A percentile compares a stretch with the other conserved stretches of the same genome.
phyloP scores from a whole-genome alignment of 306 rosid genomes.

The Prunus campanulata region DNA sequence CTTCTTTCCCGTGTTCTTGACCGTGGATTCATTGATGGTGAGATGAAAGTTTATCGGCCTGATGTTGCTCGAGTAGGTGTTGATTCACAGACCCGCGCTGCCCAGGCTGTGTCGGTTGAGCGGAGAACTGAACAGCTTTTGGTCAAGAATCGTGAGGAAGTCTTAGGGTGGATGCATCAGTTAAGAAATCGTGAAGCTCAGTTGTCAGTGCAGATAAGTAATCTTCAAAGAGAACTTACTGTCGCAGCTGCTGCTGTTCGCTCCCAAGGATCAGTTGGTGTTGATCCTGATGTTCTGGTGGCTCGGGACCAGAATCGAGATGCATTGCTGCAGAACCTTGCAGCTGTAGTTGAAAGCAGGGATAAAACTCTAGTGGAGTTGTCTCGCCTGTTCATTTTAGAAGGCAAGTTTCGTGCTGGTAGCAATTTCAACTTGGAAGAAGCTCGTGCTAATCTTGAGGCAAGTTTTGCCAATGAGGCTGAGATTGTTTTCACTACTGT shows the following conservation, averaged over 20 bases:
- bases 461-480: slow-evolving; percentile 98
- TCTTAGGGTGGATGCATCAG: slow-evolving; percentile 92
- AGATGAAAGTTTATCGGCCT: slow-evolving; percentile 98
- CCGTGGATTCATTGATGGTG: slow-evolving; percentile 97
- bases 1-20: slow-evolving; percentile 98
- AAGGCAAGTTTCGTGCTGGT: slow-evolving; percentile 80
- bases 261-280: slow-evolving; percentile 97
- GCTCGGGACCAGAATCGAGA: slow-evolving; percentile 92
- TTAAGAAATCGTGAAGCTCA: slow-evolving; percentile 75
- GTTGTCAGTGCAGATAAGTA: slow-evolving; percentile 62
- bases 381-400: slow-evolving; percentile 87
- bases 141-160: slow-evolving; percentile 76
- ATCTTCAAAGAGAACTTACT: slow-evolving; percentile 87
- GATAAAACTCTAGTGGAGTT: slow-evolving; percentile 89
- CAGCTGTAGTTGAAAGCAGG: slow-evolving; percentile 90
- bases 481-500: slow-evolving; percentile 97
- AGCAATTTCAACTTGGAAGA: slow-evolving; percentile 88
- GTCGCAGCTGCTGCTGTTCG: slow-evolving; percentile 86
- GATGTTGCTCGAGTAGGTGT: slow-evolving; percentile 99
- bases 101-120: slow-evolving; percentile 98
- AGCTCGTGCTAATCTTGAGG: slow-evolving; percentile 95
- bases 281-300: slow-evolving; percentile 87
- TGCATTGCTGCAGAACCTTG: slow-evolving; percentile 80
- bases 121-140: slow-evolving; percentile 98
- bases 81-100: slow-evolving; percentile 99